Percentiles rank a stretch among this genome's conserved stretches.
Evolutionary conservation across 805 yeast genomes (phyloP).

Genomic region (Candida argentea): DNA sequence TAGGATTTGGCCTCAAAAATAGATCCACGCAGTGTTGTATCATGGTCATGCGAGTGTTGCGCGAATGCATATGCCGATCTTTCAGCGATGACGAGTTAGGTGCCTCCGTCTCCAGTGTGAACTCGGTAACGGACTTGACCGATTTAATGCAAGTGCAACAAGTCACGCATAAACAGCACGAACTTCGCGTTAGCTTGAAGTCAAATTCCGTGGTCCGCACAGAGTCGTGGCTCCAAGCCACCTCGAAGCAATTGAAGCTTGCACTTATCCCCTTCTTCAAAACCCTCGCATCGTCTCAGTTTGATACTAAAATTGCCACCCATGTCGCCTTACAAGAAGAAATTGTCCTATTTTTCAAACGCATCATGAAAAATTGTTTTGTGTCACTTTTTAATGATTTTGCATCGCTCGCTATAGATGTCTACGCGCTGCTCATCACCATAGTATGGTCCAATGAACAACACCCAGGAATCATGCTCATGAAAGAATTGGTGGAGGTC

Average conservation of each 20-base stretch:
- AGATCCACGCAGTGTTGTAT: slow-evolving; percentile 15
- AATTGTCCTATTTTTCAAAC: slow-evolving; percentile 13
- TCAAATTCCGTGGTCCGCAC: no score
- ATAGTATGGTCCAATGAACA: no score
- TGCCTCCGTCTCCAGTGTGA: no score
- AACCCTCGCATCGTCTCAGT: slow-evolving; percentile 12
- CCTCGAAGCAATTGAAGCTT: slow-evolving; percentile 27
- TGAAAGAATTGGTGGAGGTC: no score
- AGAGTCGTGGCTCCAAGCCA: slow-evolving; percentile 27
- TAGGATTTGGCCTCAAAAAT: slow-evolving; percentile 15
- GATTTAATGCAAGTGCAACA: no score
- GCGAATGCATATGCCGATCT: slow-evolving; percentile 14
- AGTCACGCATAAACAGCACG: no score
- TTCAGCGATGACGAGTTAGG: slow-evolving; percentile 16
- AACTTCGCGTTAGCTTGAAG: no score
- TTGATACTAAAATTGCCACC: slow-evolving; percentile 12
- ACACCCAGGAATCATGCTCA: no score
- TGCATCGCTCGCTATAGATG: slow-evolving; percentile 20
- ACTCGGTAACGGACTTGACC: no score
- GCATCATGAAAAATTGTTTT: slow-evolving; percentile 17
- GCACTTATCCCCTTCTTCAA: slow-evolving; percentile 23
- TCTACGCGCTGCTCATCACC: slow-evolving; percentile 14
- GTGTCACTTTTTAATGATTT: slow-evolving; percentile 22
- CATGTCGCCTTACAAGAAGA: slow-evolving; percentile 14
- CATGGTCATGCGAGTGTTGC: slow-evolving; percentile 14